Conservation (phyloP, 2,329 filamentous ascomycete species). For the Fusarium keratoplasticum region DNA sequence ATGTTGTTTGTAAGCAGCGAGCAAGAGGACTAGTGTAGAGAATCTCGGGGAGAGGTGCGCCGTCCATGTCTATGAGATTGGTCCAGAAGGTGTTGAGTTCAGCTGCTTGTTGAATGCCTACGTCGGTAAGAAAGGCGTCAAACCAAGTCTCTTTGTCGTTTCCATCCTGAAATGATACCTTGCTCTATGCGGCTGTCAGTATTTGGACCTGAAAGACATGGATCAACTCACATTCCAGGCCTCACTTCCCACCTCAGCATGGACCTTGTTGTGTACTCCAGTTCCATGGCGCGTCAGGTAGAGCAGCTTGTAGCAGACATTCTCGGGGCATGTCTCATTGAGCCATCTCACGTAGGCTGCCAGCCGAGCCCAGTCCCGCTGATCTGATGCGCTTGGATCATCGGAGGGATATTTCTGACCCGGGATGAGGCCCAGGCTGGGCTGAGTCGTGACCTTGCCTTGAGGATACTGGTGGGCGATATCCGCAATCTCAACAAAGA, state of each 20-base stretch:
- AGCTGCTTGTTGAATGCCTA: slow-evolving; percentile 65
- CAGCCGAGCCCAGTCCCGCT: slow-evolving; percentile 66
- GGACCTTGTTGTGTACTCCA: slow-evolving; percentile 61
- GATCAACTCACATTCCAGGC: slow-evolving; percentile 62
- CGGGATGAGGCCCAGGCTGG: slow-evolving; percentile 66
- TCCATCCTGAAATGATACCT: slow-evolving; percentile 54
- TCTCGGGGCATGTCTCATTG: slow-evolving; percentile 55
- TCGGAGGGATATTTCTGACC: slow-evolving; percentile 59
- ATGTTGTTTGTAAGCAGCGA: slow-evolving; percentile 68
- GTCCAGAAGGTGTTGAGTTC: slow-evolving; percentile 65
- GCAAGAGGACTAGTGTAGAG: slow-evolving; percentile 70
- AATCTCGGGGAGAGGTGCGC: slow-evolving; percentile 63
- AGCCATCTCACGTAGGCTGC: slow-evolving; percentile 58
- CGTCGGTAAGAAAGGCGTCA: slow-evolving; percentile 62
- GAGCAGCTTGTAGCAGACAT: slow-evolving; percentile 65
- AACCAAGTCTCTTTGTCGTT: slow-evolving; percentile 54
- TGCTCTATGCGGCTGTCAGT: slow-evolving; percentile 35
- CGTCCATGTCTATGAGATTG: slow-evolving; percentile 54
- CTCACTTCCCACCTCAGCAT: slow-evolving; percentile 66
- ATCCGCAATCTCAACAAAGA: slow-evolving; percentile 59
- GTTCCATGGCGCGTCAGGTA: slow-evolving; percentile 68
- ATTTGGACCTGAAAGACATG: not conserved
- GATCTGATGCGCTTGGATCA: slow-evolving; percentile 29
- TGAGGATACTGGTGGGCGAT: slow-evolving; percentile 42
- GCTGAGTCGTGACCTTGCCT: slow-evolving; percentile 53